phyloP scores from a whole-genome alignment of 805 yeast species.

The Metschnikowia drakensbergensis region DNA sequence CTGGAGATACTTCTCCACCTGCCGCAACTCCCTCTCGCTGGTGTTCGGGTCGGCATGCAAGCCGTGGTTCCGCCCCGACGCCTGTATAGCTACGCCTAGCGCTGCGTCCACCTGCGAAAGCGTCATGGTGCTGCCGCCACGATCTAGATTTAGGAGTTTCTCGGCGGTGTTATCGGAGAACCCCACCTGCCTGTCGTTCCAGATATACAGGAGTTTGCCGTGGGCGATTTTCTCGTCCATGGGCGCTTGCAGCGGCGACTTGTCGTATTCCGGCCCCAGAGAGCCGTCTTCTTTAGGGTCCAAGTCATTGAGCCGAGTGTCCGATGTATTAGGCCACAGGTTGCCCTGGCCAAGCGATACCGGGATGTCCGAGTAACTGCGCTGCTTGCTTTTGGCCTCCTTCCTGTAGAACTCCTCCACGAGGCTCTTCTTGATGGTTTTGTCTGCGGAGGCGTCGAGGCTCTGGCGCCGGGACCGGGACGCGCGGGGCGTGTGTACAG shows the following conservation, averaged over 20 bases:
- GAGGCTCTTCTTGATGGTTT: slow-evolving; percentile 28
- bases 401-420: slow-evolving; percentile 40
- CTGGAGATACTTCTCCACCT: slow-evolving; percentile 19
- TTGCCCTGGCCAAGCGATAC: background rate
- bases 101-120: slow-evolving; percentile 7
- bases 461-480: background rate
- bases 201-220: background rate
- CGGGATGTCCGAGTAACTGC: slow-evolving; percentile 2
- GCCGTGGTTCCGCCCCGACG: slow-evolving; percentile 3
- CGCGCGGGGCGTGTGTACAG: background rate
- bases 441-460: slow-evolving; percentile 1
- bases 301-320: background rate
- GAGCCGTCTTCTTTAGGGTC: background rate
- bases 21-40: slow-evolving; percentile 14
- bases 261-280: background rate
- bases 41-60: background rate
- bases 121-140: background rate
- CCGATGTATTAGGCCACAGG: background rate
- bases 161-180: background rate
- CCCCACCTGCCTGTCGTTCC: slow-evolving; percentile 6
- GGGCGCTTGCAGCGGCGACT: background rate
- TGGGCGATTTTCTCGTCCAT: background rate
- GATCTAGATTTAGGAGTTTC: slow-evolving; percentile 3
- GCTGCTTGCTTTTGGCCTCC: slow-evolving; percentile 15
- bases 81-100: slow-evolving; percentile 2